These are phyloP conservation scores for Candida andamanensis DNA, from an alignment of 805 yeast species.

Conservation along the genomic window DNA sequence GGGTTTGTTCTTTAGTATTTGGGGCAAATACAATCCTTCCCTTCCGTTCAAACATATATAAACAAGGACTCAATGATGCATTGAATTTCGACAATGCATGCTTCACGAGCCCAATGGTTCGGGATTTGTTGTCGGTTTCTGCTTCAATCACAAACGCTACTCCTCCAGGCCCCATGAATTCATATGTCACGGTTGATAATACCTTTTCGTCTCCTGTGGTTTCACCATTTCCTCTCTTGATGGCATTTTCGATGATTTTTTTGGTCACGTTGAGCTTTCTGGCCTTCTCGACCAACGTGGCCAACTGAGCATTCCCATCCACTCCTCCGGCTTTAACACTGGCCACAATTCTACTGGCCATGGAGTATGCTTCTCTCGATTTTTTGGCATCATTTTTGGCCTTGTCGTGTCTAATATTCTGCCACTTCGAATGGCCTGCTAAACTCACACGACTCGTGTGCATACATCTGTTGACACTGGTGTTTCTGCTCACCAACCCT, in stretches of 20 bases:
- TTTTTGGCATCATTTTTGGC: constrained; percentile 85
- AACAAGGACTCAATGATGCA: constrained; percentile 70
- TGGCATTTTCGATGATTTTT: constrained; percentile 80
- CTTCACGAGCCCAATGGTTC: constrained; percentile 73
- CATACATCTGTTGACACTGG: too few relatives aligned
- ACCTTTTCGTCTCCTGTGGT: constrained; percentile 41
- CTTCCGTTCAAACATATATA: constrained; percentile 68
- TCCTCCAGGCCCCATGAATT: constrained; percentile 91
- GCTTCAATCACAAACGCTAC: constrained; percentile 83
- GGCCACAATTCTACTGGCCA: constrained; percentile 68
- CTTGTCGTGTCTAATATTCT: constrained; percentile 88
- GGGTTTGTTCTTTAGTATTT: constrained; percentile 25
- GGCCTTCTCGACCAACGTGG: constrained; percentile 75
- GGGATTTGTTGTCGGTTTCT: constrained; percentile 78
- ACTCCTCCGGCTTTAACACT: constrained; percentile 70
- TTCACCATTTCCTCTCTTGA: constrained; percentile 78
- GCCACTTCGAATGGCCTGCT: constrained; percentile 97
- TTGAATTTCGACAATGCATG: constrained; percentile 68
- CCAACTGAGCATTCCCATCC: constrained; percentile 61
- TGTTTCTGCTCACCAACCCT: too few relatives aligned
- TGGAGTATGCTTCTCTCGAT: constrained; percentile 61
- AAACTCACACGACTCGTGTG: constrained; percentile 12
- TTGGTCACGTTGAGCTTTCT: constrained; percentile 71
- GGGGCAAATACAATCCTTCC: constrained; percentile 62
- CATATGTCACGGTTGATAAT: constrained; percentile 60